phyloP scores from a whole-genome alignment of 1,284 basidiomycete species.

The Ceratobasidium sp. region DNA sequence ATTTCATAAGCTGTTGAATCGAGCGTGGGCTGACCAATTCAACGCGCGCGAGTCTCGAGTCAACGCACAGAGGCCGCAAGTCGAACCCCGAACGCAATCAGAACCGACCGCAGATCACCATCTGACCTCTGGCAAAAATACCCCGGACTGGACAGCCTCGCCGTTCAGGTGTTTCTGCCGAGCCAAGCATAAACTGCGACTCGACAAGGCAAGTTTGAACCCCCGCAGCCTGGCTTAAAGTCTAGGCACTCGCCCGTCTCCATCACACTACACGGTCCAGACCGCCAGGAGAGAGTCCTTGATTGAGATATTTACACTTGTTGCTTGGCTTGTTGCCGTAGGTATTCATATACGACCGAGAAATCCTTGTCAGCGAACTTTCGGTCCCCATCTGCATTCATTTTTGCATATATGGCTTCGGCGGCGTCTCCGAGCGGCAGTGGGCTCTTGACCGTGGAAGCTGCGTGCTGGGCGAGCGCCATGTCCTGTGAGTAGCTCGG shows the following conservation, averaged over 20 bases:
- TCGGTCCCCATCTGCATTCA: conserved; percentile 65
- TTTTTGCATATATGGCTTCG: conserved; percentile 65
- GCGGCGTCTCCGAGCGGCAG: conserved; percentile 75
- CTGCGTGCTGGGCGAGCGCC: conserved; percentile 76
- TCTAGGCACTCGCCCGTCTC: not conserved
- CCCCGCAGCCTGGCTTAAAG: too few relatives aligned
- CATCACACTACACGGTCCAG: not conserved
- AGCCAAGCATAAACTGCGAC: not conserved
- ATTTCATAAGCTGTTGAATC: too few relatives aligned
- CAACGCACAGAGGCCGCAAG: too few relatives aligned
- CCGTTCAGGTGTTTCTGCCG: too few relatives aligned
- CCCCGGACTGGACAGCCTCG: too few relatives aligned
- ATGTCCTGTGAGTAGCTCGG: conserved; percentile 67
- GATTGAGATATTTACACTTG: conserved; percentile 34
- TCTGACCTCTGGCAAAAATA: too few relatives aligned
- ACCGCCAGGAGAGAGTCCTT: conserved; percentile 1
- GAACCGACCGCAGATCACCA: too few relatives aligned
- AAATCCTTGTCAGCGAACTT: conserved; percentile 77
- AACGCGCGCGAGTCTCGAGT: too few relatives aligned
- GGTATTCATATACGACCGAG: conserved; percentile 77
- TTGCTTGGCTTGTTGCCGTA: conserved; percentile 51
- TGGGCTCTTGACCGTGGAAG: conserved; percentile 60
- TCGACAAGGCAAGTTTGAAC: not conserved
- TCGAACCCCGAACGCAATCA: too few relatives aligned
- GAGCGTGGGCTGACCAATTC: too few relatives aligned